phyloP scores from a whole-genome alignment of 2,329 filamentous ascomycete species.

The Calonectria fujianensis region DNA sequence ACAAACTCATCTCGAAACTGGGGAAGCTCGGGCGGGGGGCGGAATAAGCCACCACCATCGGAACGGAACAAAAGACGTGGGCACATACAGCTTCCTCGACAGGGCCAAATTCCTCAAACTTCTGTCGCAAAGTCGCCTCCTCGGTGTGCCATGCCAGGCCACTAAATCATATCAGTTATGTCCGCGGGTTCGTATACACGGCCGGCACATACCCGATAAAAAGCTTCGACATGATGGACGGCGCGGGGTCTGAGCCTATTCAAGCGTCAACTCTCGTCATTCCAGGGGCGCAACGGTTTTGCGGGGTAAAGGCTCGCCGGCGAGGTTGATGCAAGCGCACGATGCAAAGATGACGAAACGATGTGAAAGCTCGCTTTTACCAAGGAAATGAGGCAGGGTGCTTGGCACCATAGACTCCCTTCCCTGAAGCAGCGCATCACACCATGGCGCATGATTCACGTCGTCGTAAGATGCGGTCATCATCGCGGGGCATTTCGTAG shows the following conservation, averaged over 20 bases:
- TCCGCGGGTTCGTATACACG: conserved; percentile 14
- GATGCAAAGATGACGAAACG: conserved; percentile 21
- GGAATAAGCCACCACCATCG: conserved; percentile 42
- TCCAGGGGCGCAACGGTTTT: conserved; percentile 26
- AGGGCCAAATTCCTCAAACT: conserved; percentile 93
- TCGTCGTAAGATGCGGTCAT: conserved; percentile 33
- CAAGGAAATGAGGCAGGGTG: conserved; percentile 27
- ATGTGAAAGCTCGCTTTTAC: conserved; percentile 7
- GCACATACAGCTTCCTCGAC: conserved; percentile 95
- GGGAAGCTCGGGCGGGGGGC: background rate
- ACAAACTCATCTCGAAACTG: conserved; percentile 28
- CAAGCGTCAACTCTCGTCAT: conserved; percentile 41
- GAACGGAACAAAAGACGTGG: conserved; percentile 45
- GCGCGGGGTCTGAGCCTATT: conserved; percentile 43
- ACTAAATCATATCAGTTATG: conserved; percentile 67
- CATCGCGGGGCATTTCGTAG: conserved; percentile 35
- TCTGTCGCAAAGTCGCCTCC: conserved; percentile 88
- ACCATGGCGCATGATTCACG: conserved; percentile 25
- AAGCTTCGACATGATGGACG: conserved; percentile 86
- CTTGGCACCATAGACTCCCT: conserved; percentile 26
- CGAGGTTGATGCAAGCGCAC: conserved; percentile 15
- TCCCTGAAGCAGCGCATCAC: conserved; percentile 29
- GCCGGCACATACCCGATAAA: conserved; percentile 87
- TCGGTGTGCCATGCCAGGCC: conserved; percentile 99
- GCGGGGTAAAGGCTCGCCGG: conserved; percentile 24